phyloP scores from a whole-genome alignment of 192 early-diverging fungal species.

The Gaertneriomyces sp. region DNA sequence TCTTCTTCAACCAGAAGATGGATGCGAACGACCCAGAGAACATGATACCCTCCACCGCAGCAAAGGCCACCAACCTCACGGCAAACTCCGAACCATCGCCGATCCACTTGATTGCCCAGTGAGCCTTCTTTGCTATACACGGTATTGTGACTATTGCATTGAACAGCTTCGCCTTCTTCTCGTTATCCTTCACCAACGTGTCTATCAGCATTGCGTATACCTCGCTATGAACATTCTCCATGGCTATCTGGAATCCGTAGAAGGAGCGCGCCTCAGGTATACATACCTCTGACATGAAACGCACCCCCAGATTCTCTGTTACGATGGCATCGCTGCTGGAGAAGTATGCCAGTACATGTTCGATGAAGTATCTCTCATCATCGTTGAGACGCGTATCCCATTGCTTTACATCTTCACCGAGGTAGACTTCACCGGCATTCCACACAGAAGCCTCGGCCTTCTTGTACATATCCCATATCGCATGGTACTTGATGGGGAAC shows the following conservation, averaged over 20 bases:
- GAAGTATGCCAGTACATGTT: conserved; percentile 83
- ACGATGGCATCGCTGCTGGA: conserved; percentile 84
- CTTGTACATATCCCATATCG: conserved; percentile 96
- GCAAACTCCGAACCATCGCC: conserved; percentile 75
- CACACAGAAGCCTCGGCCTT: conserved; percentile 95
- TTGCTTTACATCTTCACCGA: conserved; percentile 75
- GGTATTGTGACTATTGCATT: conserved; percentile 95
- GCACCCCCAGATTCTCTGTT: conserved; percentile 80
- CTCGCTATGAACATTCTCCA: conserved; percentile 94
- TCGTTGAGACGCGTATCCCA: conserved; percentile 76
- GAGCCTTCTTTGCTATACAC: conserved; percentile 92
- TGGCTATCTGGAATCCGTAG: conserved; percentile 97
- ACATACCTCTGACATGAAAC: conserved; percentile 84
- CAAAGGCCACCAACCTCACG: conserved; percentile 89
- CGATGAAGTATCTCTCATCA: conserved; percentile 81
- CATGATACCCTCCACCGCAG: conserved; percentile 96
- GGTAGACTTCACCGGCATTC: conserved; percentile 94
- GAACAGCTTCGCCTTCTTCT: conserved; percentile 79
- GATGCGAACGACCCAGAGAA: conserved; percentile 95
- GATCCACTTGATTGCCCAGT: conserved; percentile 96
- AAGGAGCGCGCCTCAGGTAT: conserved; percentile 92
- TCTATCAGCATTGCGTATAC: conserved; percentile 87
- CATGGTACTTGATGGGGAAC: conserved; percentile 52
- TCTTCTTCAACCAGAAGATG: conserved; percentile 99
- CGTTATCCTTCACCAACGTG: conserved; percentile 83